These are phyloP conservation scores for Stemphylium vesicarium DNA, from an alignment of 2,329 filamentous ascomycete genomes.

Conservation along the genomic window DNA sequence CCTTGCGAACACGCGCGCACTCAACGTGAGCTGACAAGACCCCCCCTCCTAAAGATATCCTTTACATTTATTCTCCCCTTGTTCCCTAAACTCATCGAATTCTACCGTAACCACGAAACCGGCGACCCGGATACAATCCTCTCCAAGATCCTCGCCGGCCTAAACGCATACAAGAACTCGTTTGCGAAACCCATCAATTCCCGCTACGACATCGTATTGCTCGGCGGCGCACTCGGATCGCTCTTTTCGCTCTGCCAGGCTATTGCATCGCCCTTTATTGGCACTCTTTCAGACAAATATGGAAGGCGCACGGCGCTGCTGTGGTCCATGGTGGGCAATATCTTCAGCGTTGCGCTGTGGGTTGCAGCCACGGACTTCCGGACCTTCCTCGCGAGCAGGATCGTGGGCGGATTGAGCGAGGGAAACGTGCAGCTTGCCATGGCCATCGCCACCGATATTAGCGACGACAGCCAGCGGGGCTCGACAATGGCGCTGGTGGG, in stretches of 20 bases:
- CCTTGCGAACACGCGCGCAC: too few species aligned
- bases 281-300: conserved; percentile 83
- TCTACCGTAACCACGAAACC: conserved; percentile 87
- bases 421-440: conserved; percentile 96
- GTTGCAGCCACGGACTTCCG: conserved; percentile 92
- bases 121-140: conserved; percentile 69
- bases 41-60: conserved; percentile 71
- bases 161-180: conserved; percentile 93
- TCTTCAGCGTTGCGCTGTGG: conserved; percentile 92
- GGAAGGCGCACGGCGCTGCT: conserved; percentile 87
- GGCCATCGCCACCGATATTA: conserved; percentile 95
- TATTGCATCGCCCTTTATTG: conserved; percentile 89
- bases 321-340: conserved; percentile 91
- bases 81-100: conserved; percentile 93
- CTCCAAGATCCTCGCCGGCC: conserved; percentile 76
- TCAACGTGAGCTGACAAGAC: conserved; percentile 13
- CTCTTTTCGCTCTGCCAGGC: conserved; percentile 94
- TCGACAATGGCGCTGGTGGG: conserved; percentile 96
- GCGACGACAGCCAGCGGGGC: conserved; percentile 80
- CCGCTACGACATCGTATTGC: conserved; percentile 93
- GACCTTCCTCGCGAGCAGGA: conserved; percentile 89
- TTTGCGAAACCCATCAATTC: conserved; percentile 94
- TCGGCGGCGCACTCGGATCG: conserved; percentile 91
- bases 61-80: conserved; percentile 98
- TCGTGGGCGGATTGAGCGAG: conserved; percentile 93